phyloP scores from a whole-genome alignment of 176 grass and related monocot genomes.

The Zoysia japonica region DNA sequence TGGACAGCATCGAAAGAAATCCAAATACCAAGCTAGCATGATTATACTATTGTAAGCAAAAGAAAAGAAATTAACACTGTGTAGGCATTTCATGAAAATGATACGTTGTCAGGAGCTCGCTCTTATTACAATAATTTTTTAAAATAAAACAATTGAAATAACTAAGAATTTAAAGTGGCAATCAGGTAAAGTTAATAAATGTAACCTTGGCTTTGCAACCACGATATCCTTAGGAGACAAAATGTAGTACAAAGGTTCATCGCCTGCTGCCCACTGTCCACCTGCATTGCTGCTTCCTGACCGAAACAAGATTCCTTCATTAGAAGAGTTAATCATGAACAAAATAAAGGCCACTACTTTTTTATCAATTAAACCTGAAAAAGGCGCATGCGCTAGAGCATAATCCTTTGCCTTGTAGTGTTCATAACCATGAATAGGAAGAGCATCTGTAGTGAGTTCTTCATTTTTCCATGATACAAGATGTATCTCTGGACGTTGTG shows the following conservation, averaged over 20 bases:
- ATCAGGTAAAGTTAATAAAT: constrained; percentile 1
- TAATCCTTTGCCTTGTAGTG: constrained; percentile 98
- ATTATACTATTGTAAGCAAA: neutral
- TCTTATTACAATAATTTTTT: neutral
- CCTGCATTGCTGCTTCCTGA: constrained; percentile 97
- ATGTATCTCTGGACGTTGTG: constrained; percentile 91
- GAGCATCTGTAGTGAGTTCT: constrained; percentile 91
- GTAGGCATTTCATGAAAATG: constrained; percentile 8
- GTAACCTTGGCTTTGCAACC: constrained; percentile 87
- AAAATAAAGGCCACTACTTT: constrained; percentile 31
- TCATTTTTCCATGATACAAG: constrained; percentile 98
- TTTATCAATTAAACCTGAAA: constrained; percentile 68
- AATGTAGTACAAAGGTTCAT: constrained; percentile 98
- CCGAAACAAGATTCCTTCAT: constrained; percentile 27
- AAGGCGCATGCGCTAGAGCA: constrained; percentile 86
- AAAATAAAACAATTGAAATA: constrained; percentile 1
- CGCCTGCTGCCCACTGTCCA: constrained; percentile 94
- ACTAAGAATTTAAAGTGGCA: constrained; percentile 13
- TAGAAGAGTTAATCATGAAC: constrained; percentile 31
- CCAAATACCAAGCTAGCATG: constrained; percentile 20
- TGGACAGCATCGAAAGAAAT: constrained; percentile 15
- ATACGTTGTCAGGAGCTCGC: constrained; percentile 2
- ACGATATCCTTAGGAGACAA: constrained; percentile 99
- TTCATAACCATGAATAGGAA: constrained; percentile 96
- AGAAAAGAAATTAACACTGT: constrained; percentile 15